Conservation (phyloP, 257 asterid species). For the Solanum tacnaense region DNA sequence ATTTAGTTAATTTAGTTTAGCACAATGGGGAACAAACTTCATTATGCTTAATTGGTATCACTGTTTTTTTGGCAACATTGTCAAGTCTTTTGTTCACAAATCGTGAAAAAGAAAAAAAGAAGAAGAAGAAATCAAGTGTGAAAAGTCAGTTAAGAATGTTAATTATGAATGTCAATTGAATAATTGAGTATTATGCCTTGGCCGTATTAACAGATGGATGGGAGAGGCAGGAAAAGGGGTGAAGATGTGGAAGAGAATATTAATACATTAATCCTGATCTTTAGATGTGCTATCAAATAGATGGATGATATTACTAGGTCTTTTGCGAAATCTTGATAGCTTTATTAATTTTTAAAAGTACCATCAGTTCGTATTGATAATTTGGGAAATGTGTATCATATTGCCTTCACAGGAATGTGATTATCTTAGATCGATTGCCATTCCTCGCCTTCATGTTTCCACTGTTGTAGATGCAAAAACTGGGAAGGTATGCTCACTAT, state of each 20-base stretch:
- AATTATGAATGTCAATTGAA: background rate
- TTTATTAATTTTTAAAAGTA: background rate
- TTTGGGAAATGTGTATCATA: background rate
- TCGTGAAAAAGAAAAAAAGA: background rate
- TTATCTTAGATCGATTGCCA: constrained; percentile 65
- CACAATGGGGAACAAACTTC: background rate
- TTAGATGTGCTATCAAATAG: background rate
- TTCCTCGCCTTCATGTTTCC: constrained; percentile 62
- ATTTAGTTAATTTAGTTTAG: background rate
- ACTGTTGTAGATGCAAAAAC: constrained; percentile 81
- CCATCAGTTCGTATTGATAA: background rate
- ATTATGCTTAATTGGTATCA: background rate
- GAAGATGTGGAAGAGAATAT: background rate
- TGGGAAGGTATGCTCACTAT: constrained; percentile 52
- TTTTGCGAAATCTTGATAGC: background rate
- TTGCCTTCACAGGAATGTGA: constrained; percentile 61
- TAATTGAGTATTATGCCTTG: background rate
- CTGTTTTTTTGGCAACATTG: background rate
- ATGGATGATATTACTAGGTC: background rate
- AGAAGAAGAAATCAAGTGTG: background rate
- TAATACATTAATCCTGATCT: background rate
- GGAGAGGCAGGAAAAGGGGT: background rate
- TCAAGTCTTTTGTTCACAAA: background rate
- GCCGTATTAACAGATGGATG: background rate
- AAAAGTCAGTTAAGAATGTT: background rate